Evolutionary conservation across 2,329 filamentous ascomycete genomes (phyloP).

Genomic region (Tothia fuscella): DNA sequence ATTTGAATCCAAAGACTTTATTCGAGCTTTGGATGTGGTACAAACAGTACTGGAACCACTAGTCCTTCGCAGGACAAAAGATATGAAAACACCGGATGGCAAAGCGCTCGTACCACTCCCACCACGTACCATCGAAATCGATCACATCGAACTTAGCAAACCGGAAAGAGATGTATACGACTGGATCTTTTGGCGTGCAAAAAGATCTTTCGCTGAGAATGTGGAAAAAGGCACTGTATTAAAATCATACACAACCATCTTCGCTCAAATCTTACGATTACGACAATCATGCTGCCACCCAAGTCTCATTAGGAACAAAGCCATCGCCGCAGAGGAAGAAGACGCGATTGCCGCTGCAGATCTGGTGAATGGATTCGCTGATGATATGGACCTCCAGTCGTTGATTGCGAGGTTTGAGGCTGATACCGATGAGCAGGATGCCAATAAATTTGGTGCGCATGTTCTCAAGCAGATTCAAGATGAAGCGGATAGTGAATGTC

Average conservation of each 20-base stretch:
- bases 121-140: conserved; percentile 68
- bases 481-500: conserved; percentile 80
- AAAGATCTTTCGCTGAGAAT: conserved; percentile 72
- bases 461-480: conserved; percentile 84
- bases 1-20: conserved; percentile 90
- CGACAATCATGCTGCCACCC: conserved; percentile 94
- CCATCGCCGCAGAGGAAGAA: conserved; percentile 76
- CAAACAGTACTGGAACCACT: conserved; percentile 92
- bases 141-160: conserved; percentile 74
- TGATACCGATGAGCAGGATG: conserved; percentile 43
- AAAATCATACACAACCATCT: conserved; percentile 94
- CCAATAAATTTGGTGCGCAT: conserved; percentile 71
- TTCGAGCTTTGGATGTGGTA: conserved; percentile 87
- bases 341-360: conserved; percentile 69
- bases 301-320: conserved; percentile 72
- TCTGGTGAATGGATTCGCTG: conserved; percentile 66
- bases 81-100: conserved; percentile 92
- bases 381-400: conserved; percentile 90
- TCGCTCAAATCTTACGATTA: conserved; percentile 86
- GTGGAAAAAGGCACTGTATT: conserved; percentile 84
- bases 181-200: conserved; percentile 73
- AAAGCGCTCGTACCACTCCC: conserved; percentile 72
- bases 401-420: conserved; percentile 76
- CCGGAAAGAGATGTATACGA: conserved; percentile 86
- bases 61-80: conserved; percentile 90